phyloP scores from a whole-genome alignment of 2,329 filamentous ascomycete genomes.

The Ploettnerulaceae sp. region DNA sequence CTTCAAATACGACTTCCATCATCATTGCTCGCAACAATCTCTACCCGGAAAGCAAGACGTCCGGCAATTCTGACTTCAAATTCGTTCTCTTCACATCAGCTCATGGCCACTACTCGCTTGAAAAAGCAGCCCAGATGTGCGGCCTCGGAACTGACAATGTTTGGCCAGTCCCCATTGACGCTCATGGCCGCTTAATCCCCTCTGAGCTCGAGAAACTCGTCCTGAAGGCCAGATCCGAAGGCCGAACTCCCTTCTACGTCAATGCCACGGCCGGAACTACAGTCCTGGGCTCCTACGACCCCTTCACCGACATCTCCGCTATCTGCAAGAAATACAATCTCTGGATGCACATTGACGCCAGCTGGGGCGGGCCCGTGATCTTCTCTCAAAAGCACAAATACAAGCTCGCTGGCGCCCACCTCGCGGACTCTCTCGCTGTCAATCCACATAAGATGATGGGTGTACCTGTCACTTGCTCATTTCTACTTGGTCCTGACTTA shows the following conservation, averaged over 20 bases:
- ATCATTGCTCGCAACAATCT: constrained; percentile 83
- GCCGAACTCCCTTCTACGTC: constrained; percentile 85
- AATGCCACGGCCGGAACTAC: constrained; percentile 95
- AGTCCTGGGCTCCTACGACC: constrained; percentile 84
- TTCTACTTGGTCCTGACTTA: constrained; percentile 75
- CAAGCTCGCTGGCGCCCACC: constrained; percentile 65
- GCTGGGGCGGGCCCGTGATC: constrained; percentile 81
- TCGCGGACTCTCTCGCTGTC: constrained; percentile 77
- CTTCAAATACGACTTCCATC: constrained; percentile 80
- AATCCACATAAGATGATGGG: constrained; percentile 99
- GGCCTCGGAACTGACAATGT: constrained; percentile 76
- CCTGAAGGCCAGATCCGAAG: constrained; percentile 54
- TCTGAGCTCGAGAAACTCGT: constrained; percentile 60
- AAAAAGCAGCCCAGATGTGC: constrained; percentile 89
- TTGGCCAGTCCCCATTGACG: constrained; percentile 69
- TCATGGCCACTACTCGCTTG: constrained; percentile 91
- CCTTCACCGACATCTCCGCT: constrained; percentile 62
- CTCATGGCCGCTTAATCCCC: constrained; percentile 65
- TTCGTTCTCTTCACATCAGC: constrained; percentile 85
- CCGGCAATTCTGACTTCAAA: constrained; percentile 59
- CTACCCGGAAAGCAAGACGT: constrained; percentile 69
- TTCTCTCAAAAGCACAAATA: constrained; percentile 62
- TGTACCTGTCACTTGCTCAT: constrained; percentile 84
- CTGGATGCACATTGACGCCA: constrained; percentile 92
- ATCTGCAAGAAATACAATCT: constrained; percentile 68